Conservation (phyloP, 2,329 filamentous ascomycete genomes). For the Aspergillus sojae region DNA sequence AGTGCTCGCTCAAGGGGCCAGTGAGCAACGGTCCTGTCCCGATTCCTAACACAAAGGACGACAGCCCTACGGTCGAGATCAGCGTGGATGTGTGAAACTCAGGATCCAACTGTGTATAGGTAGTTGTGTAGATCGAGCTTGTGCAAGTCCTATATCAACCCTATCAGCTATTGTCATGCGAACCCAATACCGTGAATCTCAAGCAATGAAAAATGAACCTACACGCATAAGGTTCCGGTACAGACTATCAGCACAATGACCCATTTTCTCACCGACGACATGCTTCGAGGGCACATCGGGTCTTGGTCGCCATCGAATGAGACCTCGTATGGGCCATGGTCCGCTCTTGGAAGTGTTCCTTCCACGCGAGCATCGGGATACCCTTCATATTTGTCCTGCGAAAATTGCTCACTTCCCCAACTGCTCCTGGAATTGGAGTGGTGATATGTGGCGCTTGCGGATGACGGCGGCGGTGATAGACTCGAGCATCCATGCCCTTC, state of each 20-base stretch:
- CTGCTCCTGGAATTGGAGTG: neutral
- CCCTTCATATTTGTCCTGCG: neutral
- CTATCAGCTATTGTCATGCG: neutral
- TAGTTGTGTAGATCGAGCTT: neutral
- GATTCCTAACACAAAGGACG: neutral
- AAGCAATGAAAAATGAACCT: neutral
- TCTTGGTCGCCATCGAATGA: neutral
- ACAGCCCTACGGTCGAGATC: neutral
- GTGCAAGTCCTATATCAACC: neutral
- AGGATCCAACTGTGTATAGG: neutral
- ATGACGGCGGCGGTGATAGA: neutral
- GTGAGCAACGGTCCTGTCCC: neutral
- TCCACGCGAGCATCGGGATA: neutral
- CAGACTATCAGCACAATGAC: neutral
- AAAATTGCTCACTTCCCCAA: neutral
- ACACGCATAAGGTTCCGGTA: neutral
- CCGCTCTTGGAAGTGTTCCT: neutral
- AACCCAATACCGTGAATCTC: neutral
- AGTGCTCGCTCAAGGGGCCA: constrained; percentile 57
- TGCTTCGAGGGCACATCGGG: neutral
- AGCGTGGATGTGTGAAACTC: neutral
- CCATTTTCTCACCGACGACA: neutral
- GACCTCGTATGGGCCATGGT: neutral
- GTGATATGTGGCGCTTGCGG: neutral
- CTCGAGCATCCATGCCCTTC: neutral